phyloP scores from a whole-genome alignment of 805 yeast species.

The Cyberlindnera americana region DNA sequence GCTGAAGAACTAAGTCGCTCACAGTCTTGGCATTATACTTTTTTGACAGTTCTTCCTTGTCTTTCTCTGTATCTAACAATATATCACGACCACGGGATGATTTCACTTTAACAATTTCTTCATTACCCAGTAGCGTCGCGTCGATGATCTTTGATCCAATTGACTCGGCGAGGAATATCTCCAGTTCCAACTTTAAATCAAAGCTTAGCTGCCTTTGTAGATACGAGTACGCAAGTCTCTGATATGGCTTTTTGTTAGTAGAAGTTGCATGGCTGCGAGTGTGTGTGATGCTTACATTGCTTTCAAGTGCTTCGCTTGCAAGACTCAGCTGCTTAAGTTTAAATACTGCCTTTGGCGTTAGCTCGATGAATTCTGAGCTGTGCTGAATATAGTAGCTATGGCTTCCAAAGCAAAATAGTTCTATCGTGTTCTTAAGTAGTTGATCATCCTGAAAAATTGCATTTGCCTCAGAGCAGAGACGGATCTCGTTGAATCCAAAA shows the following conservation, averaged over 20 bases:
- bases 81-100: conserved; percentile 26
- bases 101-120: conserved; percentile 17
- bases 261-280: background rate
- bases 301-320: conserved; percentile 18
- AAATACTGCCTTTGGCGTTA: conserved; percentile 13
- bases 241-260: conserved; percentile 3
- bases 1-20: conserved; percentile 12
- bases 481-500: conserved; percentile 26
- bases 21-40: conserved; percentile 10
- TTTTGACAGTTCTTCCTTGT: background rate
- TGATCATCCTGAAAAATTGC: conserved; percentile 7
- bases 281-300: conserved; percentile 11
- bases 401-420: conserved; percentile 27
- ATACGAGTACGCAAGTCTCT: conserved; percentile 16
- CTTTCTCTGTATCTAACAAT: conserved; percentile 13
- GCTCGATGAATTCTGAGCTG: conserved; percentile 11
- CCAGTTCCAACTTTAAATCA: conserved; percentile 13
- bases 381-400: conserved; percentile 16
- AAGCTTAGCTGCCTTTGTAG: conserved; percentile 13
- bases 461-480: conserved; percentile 7
- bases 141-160: conserved; percentile 18
- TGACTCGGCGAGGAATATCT: conserved; percentile 22
- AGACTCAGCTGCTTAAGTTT: conserved; percentile 24
- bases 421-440: conserved; percentile 19
- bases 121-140: conserved; percentile 21